Evolutionary conservation across 768 basidiomycete genomes (phyloP), one percentile per base, ranked within the genome.

Genomic region (Suillus paluster): DNA sequence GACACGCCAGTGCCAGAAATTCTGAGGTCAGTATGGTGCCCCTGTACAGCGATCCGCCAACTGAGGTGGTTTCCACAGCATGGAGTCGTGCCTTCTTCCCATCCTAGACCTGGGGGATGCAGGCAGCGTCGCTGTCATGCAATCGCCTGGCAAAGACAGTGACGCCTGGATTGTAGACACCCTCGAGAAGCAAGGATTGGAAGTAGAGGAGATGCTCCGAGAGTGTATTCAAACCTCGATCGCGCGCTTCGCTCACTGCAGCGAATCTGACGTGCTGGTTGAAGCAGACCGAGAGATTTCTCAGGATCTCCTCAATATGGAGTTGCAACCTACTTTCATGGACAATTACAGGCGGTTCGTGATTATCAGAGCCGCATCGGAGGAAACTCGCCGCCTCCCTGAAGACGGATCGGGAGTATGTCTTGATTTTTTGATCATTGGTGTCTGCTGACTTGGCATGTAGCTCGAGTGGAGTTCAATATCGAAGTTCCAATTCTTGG

Each of bases 321-420:
- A 89, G 66, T 72, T 75, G 48, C 89, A 92, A 63, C 89, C 87
- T n/a, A 73, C 67, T 25, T 77, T 91, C 39, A 86, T 89, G 83
- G 74, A 79, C 52, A 68, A 78, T 34, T 86, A 87, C 68, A 83
- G 91, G 30, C 84, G 91, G 30, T 92, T 84, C 72, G 84, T 90
- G 12, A 79, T 90, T 1, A 74, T 93, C 41, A 80, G 70, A 66
- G 76, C 77, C 53, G 68, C 74, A 48, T 72, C 69, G 38, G 77
- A 82, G 64, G 63, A 59, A 12, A 61, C 63, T 34, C 54, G 38
- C 25, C 19, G 25, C 38, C 54, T 39, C 17, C 54, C 54, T 11
- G 38, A 55, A 39, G 54, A 34, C 38, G 54, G 54, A 23, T 55
- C 38, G 23, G 86, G 83, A 62, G 89, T 90, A 69, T 59, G 86